A percentile compares a stretch with the other conserved stretches of the same genome.
These are phyloP conservation scores for Ganoderma lingzhi DNA, from an alignment of 1,284 basidiomycete genomes.

Conservation along the genomic window DNA sequence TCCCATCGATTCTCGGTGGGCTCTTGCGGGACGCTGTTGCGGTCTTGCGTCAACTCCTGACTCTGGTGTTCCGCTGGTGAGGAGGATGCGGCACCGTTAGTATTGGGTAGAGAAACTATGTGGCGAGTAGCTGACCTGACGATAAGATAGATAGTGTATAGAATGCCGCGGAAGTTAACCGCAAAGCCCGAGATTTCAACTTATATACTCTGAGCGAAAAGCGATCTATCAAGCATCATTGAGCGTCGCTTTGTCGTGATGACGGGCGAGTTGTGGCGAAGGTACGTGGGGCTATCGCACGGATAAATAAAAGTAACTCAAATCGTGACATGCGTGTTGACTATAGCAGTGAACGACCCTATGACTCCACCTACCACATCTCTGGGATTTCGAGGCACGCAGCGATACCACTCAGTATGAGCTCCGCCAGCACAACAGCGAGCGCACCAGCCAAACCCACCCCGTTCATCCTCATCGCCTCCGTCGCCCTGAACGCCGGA, in stretches of 20 bases:
- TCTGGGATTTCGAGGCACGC: neutral
- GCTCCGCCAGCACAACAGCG: neutral
- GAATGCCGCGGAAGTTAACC: neutral
- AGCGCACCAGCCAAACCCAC: neutral
- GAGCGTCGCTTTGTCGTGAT: neutral
- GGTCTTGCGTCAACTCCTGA: neutral
- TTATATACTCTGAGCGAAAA: neutral
- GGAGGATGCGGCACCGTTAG: neutral
- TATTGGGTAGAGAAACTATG: neutral
- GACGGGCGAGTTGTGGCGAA: neutral
- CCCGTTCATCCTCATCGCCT: slow-evolving; percentile 6
- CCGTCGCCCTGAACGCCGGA: neutral
- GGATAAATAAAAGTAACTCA: neutral
- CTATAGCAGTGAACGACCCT: neutral
- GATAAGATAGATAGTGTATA: no score
- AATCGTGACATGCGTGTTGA: neutral
- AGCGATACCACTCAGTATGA: neutral
- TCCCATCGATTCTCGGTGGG: neutral
- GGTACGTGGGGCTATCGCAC: neutral
- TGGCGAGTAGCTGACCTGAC: neutral
- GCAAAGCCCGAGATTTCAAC: neutral
- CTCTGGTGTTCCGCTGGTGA: neutral
- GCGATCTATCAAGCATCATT: neutral
- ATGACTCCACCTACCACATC: neutral
- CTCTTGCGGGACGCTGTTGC: neutral